A percentile compares a stretch with the other conserved stretches of the same genome.
Evolutionary conservation across 2,329 filamentous ascomycete species (phyloP).

Genomic region (Dothidotthia symphoricarpi): DNA sequence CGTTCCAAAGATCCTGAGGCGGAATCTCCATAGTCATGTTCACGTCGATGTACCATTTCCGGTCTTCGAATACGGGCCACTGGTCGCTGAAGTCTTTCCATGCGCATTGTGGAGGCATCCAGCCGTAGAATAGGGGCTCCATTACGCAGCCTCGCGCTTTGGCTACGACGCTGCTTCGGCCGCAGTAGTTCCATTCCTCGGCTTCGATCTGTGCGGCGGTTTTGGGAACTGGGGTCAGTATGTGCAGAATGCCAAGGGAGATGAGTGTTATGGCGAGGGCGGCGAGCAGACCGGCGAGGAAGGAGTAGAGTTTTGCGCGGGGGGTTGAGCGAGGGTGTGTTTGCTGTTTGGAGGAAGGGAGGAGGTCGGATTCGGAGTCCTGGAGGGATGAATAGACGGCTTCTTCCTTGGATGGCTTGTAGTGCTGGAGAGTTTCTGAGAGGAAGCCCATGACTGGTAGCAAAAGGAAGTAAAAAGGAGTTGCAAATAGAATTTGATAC

Average conservation of each 20-base stretch:
- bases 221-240: not conserved
- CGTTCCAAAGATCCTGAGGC: not conserved
- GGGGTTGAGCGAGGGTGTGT: not conserved
- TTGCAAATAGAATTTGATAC: too few relatives aligned
- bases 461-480: too few relatives aligned
- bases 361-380: not conserved
- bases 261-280: not conserved
- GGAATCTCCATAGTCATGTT: not conserved
- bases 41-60: not conserved
- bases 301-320: not conserved
- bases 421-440: not conserved
- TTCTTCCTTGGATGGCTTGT: not conserved
- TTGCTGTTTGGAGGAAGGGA: not conserved
- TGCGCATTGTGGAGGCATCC: not conserved
- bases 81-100: not conserved
- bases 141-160: not conserved
- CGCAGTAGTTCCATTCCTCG: slow-evolving; percentile 1
- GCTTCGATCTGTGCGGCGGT: not conserved
- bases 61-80: not conserved
- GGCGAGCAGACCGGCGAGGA: not conserved
- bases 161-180: not conserved
- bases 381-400: not conserved
- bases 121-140: slow-evolving; percentile 1
- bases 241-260: not conserved
- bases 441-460: not conserved